Percentiles rank a stretch among this genome's conserved stretches.
These are phyloP conservation scores for Hsuehochloa calcarea DNA, from an alignment of 176 grass and related monocot species.

Conservation along the genomic window DNA sequence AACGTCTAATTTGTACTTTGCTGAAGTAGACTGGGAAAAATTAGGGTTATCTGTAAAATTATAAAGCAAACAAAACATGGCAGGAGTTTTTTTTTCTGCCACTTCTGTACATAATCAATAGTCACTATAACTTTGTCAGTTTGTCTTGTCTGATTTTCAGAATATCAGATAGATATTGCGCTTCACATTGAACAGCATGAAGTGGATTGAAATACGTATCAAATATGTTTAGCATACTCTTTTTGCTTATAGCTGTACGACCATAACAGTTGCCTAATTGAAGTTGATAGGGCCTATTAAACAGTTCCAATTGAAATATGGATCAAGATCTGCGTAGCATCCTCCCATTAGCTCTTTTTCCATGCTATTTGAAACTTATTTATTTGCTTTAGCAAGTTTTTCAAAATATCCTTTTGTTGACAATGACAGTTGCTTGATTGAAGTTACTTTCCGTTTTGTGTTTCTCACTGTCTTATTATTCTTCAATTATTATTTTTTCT, in stretches of 20 bases:
- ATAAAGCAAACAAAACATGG: not conserved
- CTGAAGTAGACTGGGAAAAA: not conserved
- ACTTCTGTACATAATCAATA: not conserved
- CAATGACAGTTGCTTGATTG: not conserved
- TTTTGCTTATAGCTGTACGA: not conserved
- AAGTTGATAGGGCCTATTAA: not conserved
- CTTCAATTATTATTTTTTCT: not conserved
- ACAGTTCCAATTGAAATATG: not conserved
- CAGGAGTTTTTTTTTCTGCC: not conserved
- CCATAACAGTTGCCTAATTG: not conserved
- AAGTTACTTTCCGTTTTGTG: not conserved
- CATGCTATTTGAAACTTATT: not conserved
- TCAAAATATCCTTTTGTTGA: not conserved
- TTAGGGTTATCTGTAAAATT: not conserved
- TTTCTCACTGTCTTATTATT: not conserved
- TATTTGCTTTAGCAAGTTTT: not conserved
- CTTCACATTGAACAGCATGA: not conserved
- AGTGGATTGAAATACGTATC: not conserved
- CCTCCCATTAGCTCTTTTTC: not conserved
- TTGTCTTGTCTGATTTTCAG: not conserved
- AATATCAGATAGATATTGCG: not conserved
- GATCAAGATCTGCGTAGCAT: not conserved
- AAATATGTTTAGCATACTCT: not conserved
- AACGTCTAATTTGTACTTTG: not conserved
- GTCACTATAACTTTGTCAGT: not conserved